phyloP scores from a whole-genome alignment of 2,329 filamentous ascomycete species.

The Tympanopsis confertula region DNA sequence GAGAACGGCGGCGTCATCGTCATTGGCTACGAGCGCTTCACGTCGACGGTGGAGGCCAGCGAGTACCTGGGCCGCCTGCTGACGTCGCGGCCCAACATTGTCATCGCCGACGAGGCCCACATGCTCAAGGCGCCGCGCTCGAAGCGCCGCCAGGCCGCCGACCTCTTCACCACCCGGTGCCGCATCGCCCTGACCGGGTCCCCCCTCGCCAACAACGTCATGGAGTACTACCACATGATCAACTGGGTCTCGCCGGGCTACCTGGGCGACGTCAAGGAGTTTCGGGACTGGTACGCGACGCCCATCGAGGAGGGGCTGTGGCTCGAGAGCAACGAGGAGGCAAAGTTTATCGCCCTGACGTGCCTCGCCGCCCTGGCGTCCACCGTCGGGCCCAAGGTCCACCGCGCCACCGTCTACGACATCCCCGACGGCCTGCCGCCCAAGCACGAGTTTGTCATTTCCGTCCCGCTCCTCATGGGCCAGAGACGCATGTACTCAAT shows the following conservation, averaged over 20 bases:
- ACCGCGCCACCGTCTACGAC: slow-evolving; percentile 60
- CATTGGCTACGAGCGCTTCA: slow-evolving; percentile 63
- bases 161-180: slow-evolving; percentile 50
- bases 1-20: slow-evolving; percentile 60
- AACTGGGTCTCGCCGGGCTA: slow-evolving; percentile 76
- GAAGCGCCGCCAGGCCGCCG: slow-evolving; percentile 38
- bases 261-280: slow-evolving; percentile 57
- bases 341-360: slow-evolving; percentile 50
- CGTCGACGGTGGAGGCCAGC: slow-evolving; percentile 14
- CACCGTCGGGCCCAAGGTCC: slow-evolving; percentile 66
- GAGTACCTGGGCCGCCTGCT: slow-evolving; percentile 33
- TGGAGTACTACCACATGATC: slow-evolving; percentile 79
- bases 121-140: slow-evolving; percentile 56
- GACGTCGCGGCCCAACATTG: slow-evolving; percentile 51
- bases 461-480: slow-evolving; percentile 52
- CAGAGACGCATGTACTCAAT: slow-evolving; percentile 51
- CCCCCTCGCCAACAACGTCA: slow-evolving; percentile 71
- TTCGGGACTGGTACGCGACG: slow-evolving; percentile 55
- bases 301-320: slow-evolving; percentile 67
- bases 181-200: slow-evolving; percentile 81
- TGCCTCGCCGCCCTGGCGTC: slow-evolving; percentile 60
- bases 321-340: slow-evolving; percentile 40
- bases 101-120: slow-evolving; percentile 81
- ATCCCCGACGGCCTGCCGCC: slow-evolving; percentile 56
- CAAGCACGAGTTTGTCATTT: slow-evolving; percentile 76